phyloP scores from a whole-genome alignment of 805 yeast genomes.

The Yamadazyma philogaea region DNA sequence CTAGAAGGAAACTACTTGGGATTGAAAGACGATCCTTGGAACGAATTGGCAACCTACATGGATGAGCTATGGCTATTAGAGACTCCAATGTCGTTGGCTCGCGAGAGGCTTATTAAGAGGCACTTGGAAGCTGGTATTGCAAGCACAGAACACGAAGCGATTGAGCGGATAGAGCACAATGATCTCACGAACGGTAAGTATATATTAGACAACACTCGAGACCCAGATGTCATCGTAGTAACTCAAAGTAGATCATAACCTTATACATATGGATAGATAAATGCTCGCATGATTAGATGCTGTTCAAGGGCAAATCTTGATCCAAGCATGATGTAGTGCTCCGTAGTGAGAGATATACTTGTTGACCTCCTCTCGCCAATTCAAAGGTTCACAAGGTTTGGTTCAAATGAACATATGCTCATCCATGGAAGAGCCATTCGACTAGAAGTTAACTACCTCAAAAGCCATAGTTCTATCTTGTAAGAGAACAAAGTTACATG shows the following conservation, averaged over 20 bases:
- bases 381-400: too few relatives aligned
- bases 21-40: conserved; percentile 60
- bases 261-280: not conserved
- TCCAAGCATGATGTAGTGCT: too few relatives aligned
- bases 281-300: too few relatives aligned
- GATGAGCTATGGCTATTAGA: conserved; percentile 52
- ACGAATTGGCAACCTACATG: conserved; percentile 35
- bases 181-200: conserved; percentile 65
- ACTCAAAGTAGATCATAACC: conserved; percentile 3
- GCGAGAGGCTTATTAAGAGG: conserved; percentile 60
- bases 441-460: too few relatives aligned
- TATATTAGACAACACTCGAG: conserved; percentile 22
- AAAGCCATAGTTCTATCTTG: not conserved
- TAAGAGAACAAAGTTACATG: not conserved
- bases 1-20: conserved; percentile 77
- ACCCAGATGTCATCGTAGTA: conserved; percentile 15
- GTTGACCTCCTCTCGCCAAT: too few relatives aligned
- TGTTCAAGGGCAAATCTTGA: too few relatives aligned
- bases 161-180: conserved; percentile 46
- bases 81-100: conserved; percentile 43
- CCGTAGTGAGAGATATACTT: too few relatives aligned
- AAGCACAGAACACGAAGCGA: conserved; percentile 46
- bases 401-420: too few relatives aligned
- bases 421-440: too few relatives aligned
- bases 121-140: conserved; percentile 63